Evolutionary conservation across 2,329 filamentous ascomycete species (phyloP).

Genomic region (Cladophialophora chaetospira): DNA sequence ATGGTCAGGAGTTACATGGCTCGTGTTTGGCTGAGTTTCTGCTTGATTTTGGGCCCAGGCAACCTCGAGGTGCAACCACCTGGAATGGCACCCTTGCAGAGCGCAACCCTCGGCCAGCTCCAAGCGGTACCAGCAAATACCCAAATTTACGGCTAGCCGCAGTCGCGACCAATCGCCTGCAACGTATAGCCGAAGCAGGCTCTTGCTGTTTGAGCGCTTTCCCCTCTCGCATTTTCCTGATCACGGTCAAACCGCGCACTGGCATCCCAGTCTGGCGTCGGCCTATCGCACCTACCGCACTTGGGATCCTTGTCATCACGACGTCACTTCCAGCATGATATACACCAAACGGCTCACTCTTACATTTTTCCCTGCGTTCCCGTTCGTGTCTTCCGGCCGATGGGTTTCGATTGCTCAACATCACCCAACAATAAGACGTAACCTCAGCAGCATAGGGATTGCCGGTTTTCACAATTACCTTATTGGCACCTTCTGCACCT

Average conservation of each 20-base stretch:
- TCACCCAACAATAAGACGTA: conserved; percentile 14
- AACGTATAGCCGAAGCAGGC: conserved; percentile 24
- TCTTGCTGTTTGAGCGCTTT: conserved; percentile 10
- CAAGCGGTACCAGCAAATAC: conserved; percentile 2
- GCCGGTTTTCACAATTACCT: conserved; percentile 12
- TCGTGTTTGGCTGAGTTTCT: background rate
- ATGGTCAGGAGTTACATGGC: conserved; percentile 1
- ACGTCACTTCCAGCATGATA: conserved; percentile 13
- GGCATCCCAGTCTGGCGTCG: background rate
- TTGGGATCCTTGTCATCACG: conserved; percentile 3
- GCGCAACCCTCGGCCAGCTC: background rate
- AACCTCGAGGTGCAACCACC: background rate
- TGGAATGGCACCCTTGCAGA: background rate
- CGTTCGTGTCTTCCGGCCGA: conserved; percentile 16
- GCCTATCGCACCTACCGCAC: background rate
- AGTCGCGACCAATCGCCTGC: background rate
- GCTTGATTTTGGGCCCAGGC: background rate
- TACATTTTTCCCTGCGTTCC: conserved; percentile 12
- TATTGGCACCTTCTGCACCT: conserved; percentile 1
- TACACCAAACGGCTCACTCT: background rate
- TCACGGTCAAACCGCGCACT: conserved; percentile 2
- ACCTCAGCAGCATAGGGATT: conserved; percentile 7
- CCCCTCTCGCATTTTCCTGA: background rate
- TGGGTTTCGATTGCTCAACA: conserved; percentile 10
- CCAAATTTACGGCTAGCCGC: conserved; percentile 9